Percentiles rank a stretch among this genome's conserved stretches.
Conservation (phyloP, 2,329 filamentous ascomycete species). For the Raffaelea albimanens region DNA sequence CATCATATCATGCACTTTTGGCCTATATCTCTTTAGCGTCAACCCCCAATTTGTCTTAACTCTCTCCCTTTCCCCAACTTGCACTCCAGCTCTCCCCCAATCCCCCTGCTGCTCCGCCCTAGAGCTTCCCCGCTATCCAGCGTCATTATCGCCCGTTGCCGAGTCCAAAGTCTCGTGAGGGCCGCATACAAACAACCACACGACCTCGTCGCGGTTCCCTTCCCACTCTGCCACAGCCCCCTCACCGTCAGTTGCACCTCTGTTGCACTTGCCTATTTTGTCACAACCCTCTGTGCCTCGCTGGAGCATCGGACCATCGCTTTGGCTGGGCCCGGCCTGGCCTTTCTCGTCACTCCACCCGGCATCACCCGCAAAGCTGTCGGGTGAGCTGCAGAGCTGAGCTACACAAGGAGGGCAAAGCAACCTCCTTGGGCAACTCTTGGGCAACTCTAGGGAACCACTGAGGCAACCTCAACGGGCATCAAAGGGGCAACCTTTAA, state of each 20-base stretch:
- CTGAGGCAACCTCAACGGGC: not conserved
- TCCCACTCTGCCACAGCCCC: not conserved
- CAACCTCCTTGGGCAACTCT: not conserved
- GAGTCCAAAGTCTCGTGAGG: not conserved
- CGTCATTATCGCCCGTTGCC: constrained; percentile 3
- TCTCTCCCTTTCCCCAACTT: no score
- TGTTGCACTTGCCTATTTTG: not conserved
- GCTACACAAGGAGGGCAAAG: not conserved
- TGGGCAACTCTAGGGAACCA: not conserved
- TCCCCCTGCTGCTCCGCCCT: not conserved
- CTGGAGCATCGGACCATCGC: not conserved
- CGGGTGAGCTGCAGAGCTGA: not conserved
- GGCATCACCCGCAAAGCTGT: constrained; percentile 12
- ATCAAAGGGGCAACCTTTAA: not conserved
- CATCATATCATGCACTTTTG: no score
- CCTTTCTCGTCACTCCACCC: constrained; percentile 2
- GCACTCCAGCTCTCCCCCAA: not conserved
- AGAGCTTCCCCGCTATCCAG: constrained; percentile 2
- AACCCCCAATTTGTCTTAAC: no score
- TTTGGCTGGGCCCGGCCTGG: not conserved
- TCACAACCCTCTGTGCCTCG: not conserved
- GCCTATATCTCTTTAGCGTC: no score
- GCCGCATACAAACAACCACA: not conserved
- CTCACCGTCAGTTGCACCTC: not conserved
- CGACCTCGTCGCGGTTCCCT: not conserved